Evolutionary conservation across 2,329 filamentous ascomycete genomes (phyloP), one percentile per base, ranked within the genome.

Genomic region (Aureobasidium subglaciale): DNA sequence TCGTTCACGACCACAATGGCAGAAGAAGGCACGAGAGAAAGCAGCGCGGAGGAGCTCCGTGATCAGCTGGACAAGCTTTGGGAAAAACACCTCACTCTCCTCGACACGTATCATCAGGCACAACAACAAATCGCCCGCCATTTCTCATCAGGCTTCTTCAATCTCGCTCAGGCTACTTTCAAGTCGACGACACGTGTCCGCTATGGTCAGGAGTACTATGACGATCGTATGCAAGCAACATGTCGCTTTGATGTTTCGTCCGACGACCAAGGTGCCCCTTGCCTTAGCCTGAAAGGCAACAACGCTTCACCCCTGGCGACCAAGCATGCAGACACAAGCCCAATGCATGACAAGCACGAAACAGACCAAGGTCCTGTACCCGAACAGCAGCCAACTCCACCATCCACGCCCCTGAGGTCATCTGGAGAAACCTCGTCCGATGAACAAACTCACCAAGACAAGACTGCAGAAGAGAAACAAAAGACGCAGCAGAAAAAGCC

Each of bases 101-200:
- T 91, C 1, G 78, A 90, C 67, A 73, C 83, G 63, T 90, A 91
- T 72, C 80, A 82, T 11, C 68, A 69, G 18, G 77, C 87, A 3
- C 81, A 81, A 58, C 65, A 72, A 24, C 67, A 77, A 40, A 76
- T 90, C 34, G 73, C 75, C 40, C 65, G 67, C 11, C 70, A 80
- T 18, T 79, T 88, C 60, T 72, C 78, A 18, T 71, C 72, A 50
- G 77, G 73, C 6, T 77, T 70, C 59, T 64, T 78, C 27, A 70
- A 73, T 60, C 75, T 91, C 37, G 85, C 87, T n/a, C 80, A 87
- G 56, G 87, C 88, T 59, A 90, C 90, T 71, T 90, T 88, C 70
- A 74, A 80, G 25, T 82, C 81, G n/a, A 76, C 82, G 65, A 74
- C 80, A 11, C 80, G 84, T 29, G 68, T 82, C 59, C 76, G 82